Evolutionary conservation across 495 filamentous ascomycete genomes (phyloP), one percentile per base, ranked within the genome.

Genomic region (Daldinia childiae): DNA sequence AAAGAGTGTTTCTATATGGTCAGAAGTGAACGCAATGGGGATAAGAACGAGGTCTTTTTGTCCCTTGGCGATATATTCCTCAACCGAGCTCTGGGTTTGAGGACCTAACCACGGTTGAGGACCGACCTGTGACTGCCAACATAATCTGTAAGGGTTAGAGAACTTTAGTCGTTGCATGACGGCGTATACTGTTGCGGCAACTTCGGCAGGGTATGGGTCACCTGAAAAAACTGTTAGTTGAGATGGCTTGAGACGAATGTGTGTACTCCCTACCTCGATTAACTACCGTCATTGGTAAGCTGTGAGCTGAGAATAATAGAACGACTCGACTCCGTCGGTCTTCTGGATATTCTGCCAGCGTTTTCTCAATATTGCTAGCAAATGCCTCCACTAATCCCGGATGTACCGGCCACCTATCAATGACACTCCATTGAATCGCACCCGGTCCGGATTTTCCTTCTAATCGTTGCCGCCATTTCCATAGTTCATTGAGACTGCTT

Each of bases 51-150:
- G 83, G 75, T 99, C 93, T 30, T 90, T 95, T 76, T 97, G 91
- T 2, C 94, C 95, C 77, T 95, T 93, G 75, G 91, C 89, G 61
- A 98, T 90, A 74, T 97, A 97, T 36, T 91, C 84, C 76, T 93
- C 87, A 14, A 99, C 96, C 0, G 96, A 94, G 66, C 89, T 89
- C 69, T 87, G 88, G 0, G 96, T 98, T 79, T 98, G 96, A 32
- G 96, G 94, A 12, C 96, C 96, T 5, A 98, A 88, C 96, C 96
- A 99, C 17, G 96, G 91, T 34, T 88, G 90, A 2, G 96, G 96
- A 15, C 96, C 96, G 57, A 99, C 96, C 78, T 99, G 96, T 24
- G 94, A 97, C 80, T 99, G 96, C 95, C 95, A 99, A 76, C 93
- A 94, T 32, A 99, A 84, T 21, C 96, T 89, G 79, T 96, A 98